Evolutionary conservation across 257 asterid species (phyloP), one percentile per base, ranked within the genome.

Genomic region (Marsdenia floribunda): DNA sequence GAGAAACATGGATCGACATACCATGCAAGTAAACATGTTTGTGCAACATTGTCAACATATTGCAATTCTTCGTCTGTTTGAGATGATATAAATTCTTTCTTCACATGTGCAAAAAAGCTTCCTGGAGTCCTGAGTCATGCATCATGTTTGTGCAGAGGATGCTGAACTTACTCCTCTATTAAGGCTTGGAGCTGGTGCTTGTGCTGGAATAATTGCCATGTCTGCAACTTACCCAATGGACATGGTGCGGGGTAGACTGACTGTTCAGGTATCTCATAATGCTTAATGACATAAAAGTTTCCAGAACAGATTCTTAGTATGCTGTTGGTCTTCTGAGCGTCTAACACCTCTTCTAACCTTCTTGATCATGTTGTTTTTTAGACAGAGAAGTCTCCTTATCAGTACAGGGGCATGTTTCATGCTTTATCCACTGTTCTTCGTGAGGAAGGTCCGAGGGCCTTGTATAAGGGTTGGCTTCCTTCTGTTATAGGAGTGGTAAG

Each of bases 161-260:
- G 97, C 98, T 77, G 87, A 88, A 83, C 88, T 87, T 76, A 91
- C 95, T 84, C 97, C 98, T 81, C 76, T 91, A 76, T 71, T 93
- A 77, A 96, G 98, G 71, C 87, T 94, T 82, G 98, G 95, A 70
- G 98, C 98, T 67, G 98, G 98, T 81, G 98, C 98, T 76, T 90
- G 97, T 88, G 98, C 98, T 83, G 98, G 97, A 77, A 94, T 94
- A 80, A 87, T 94, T 82, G 98, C 97, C 85, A 94, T 92, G 98
- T 94, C 98, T 74, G 98, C 98, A 61, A 94, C 98, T 63, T 94
- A 94, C 86, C 98, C 98, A 42, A 87, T 94, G 97, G 98, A 94
- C 88, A 92, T 94, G 98, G 98, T 94, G 73, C 90, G 98, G 49
- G 98, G 98, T 78, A 88, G 98, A 81, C 71, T 94, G 76, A 94